Base-by-base conservation (phyloP, 371 early-diverging fungal species). In the Mucor indicus region DNA sequence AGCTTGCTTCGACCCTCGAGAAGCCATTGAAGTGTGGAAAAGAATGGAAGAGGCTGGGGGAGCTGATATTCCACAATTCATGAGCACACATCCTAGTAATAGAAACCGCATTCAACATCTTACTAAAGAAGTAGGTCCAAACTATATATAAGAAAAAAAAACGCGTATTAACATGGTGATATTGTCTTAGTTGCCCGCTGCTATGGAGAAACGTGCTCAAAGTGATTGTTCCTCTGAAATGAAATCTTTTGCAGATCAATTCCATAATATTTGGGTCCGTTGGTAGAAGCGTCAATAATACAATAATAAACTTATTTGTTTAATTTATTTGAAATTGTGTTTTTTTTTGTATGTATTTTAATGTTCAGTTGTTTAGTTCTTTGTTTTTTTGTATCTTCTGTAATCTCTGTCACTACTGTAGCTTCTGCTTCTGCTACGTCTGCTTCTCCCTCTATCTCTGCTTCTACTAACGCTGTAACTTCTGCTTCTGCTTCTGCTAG, bases 1-100 rank as follows among this genome's bases (percentile, higher is more conserved):
- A 50, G 98, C 96, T 15, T 97, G 98, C 55, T 97, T 87, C 62
- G 83, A 96, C 52, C 96, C 98, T 0, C 55, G 57, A 8, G 86
- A 87, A 49, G 91, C 93, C 5, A 67, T 85, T 0, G 59, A 62
- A 20, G 69, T 87, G 44, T 89, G 85, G 87, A 53, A 64, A 53
- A 60, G 81, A 8, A 81, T 77, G 80, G 81, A 64, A 56, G 8
- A 53, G 25, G 7, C 69, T 50, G 40, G 59, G 22, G 55, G 37
- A 2, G 47, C 22, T 1, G 49, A 54, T 6, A 32, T 65, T 21
- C 75, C 82, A 6, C 84, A 89, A 57, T 92, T 91, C 54, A 55
- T 92, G 46, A 86, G 81, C 50, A 95, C 96, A 0, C 98, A 96
- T 68, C 98, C 98, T 0, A 81, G 81, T 24, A 77, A 85, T 42